Evolutionary conservation across 805 yeast species (phyloP).

Genomic region (Danielia oregonensis): DNA sequence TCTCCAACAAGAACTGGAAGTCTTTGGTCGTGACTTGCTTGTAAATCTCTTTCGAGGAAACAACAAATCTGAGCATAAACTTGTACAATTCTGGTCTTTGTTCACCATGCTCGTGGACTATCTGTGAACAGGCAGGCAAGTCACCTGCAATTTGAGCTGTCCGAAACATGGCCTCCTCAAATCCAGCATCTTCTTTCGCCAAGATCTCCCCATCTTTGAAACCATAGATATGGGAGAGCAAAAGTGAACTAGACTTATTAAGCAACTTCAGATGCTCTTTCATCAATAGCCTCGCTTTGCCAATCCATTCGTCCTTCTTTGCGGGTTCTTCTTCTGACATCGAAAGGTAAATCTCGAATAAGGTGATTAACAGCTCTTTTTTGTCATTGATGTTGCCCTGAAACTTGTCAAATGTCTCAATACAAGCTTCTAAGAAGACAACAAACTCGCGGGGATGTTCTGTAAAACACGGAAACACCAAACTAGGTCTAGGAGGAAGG

Average conservation of each 20-base stretch:
- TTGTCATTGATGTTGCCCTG: conserved; percentile 71
- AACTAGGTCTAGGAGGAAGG: conserved; percentile 85
- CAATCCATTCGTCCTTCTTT: conserved; percentile 52
- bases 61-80: conserved; percentile 59
- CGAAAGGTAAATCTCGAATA: conserved; percentile 76
- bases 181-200: conserved; percentile 38
- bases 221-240: conserved; percentile 56
- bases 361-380: conserved; percentile 68
- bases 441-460: conserved; percentile 85
- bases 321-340: conserved; percentile 39
- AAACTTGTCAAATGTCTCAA: conserved; percentile 70
- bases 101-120: conserved; percentile 58
- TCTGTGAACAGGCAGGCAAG: conserved; percentile 50
- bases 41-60: conserved; percentile 51
- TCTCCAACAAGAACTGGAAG: conserved; percentile 46
- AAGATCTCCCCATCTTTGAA: conserved; percentile 47
- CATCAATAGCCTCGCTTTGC: conserved; percentile 57
- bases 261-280: conserved; percentile 44
- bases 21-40: conserved; percentile 49
- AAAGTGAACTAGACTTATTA: conserved; percentile 52
- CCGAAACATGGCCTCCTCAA: conserved; percentile 55
- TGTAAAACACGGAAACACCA: conserved; percentile 84
- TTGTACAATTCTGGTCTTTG: conserved; percentile 62
- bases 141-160: conserved; percentile 58
- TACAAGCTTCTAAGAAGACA: conserved; percentile 86